Evolutionary conservation across 2,329 filamentous ascomycete species (phyloP), one percentile per base, ranked within the genome.

Genomic region (Penicillium sp.): DNA sequence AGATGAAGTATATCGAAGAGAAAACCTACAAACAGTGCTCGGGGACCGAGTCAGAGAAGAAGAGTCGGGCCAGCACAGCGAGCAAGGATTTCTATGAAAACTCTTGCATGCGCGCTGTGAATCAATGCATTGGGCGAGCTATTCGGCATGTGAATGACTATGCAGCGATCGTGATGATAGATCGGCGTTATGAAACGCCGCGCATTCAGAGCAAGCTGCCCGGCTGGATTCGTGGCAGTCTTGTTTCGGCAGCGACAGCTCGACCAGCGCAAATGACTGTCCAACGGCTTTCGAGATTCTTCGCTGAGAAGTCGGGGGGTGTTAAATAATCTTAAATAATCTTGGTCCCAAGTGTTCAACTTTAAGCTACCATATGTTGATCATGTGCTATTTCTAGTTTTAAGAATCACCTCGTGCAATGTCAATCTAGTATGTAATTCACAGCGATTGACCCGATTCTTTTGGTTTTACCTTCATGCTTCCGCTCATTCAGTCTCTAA

Each of bases 71-170:
- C 7, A 78, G 76, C 41, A 67, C 67, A 15, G 76, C 86, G 4
- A 86, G 88, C 2, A 78, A 87, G 46, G 89, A 93, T 54, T 96
- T 90, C 66, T 96, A 95, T 67, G 91, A 97, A 69, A 97, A 97
- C 68, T 85, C 90, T 0, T 97, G 92, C 70, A 97, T 99, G 92
- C 82, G 94, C 32, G 91, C 92, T 4, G 94, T 99, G 4, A 99
- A 99, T 70, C 94, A 99, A 76, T 94, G 90, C 67, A 92, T 99
- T 61, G 94, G 94, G 1, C 80, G 94, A 52, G 94, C 91, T 1
- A 97, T 99, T 63, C 80, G 94, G 40, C 94, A 99, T 68, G 83
- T 82, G 49, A 84, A 83, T 20, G 94, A 99, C 73, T 97, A 96
- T 73, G 94, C 94, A 4, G 86, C 89, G 13, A 97, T 99, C 57